Evolutionary conservation across 306 rosid genomes (phyloP), one percentile per base, ranked within the genome.

Genomic region (Trichosanthes cucumerina): DNA sequence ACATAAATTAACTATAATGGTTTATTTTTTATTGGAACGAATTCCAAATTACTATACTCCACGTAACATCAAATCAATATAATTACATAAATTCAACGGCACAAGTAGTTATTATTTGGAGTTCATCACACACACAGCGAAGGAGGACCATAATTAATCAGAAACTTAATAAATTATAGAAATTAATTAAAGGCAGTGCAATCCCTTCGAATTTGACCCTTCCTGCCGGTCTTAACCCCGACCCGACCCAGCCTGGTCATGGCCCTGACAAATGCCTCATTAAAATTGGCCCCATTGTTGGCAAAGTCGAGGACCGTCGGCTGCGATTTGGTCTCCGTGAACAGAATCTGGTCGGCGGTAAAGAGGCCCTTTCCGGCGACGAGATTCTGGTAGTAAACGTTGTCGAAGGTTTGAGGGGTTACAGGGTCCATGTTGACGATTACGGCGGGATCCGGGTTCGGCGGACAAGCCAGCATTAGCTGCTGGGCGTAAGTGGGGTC

Each of bases 171-270:
- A n/a, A n/a, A n/a, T n/a, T n/a, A n/a, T n/a, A n/a, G n/a, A n/a
- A n/a, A n/a, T n/a, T n/a, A 41, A 76, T 76, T 76, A 41, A 76
- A 76, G 14, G 65, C 53, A 14, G 21, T 34, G 23, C 79, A 76
- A 41, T 76, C 79, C 5, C 11, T 76, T 41, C 65, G 31, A 10
- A 76, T 76, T 16, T 76, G 50, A n/a, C 65, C 79, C 2, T 8
- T 23, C 0, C 12, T 2, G 1, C 79, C 79, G 0, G 52, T 76
- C 23, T 76, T 76, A 14, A 76, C 68, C 9, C 79, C 79, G 0
- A 76, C 68, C 6, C 79, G 50, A 56, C 79, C 79, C 19, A 76
- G 2, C 68, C 56, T 76, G 3, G 36, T 76, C 38, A 76, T 76
- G 2, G 79, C 79, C 4, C 8, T 23, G 38, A 76, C 7, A 16